Evolutionary conservation across 139 green algal species (phyloP), one percentile per base, ranked within the genome.

Genomic region (Yamagishiella unicocca): DNA sequence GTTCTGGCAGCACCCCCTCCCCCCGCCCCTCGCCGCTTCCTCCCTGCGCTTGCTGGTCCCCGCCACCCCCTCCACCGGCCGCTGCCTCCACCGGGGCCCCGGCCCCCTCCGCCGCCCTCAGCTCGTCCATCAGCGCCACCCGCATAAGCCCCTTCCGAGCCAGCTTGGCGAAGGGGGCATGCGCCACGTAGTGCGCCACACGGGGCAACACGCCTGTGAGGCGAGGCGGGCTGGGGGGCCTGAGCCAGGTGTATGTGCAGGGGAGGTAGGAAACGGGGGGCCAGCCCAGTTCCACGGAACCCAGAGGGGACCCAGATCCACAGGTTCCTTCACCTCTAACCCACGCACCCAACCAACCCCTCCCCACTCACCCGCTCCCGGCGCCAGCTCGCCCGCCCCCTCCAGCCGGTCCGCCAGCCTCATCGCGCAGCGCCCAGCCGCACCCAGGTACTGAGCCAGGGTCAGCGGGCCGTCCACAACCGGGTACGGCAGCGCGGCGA

Each of bases 91-190:
- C 62, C 8, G 62, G 4, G 62, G 62, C 62, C 58, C 38, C 14
- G 12, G 2, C 75, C 68, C 4, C 67, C 54, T 42, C 50, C 4
- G 35, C 55, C 4, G 24, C 40, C 27, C 84, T 53, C 50, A 90
- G 82, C 42, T 33, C 46, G 85, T 98, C 96, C 31, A 93, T 72
- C 72, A 95, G 91, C 22, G 92, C 76, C 8, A 98, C 83, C 27
- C 95, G 87, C 4, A 92, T 90, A 73, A 96, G 93, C 0, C 91
- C 93, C 88, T 97, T 97, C 35, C 94, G 92, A 76, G 96, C 92
- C 38, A 98, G 88, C 90, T 97, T 97, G 89, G 95, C 93, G 89
- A 95, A 97, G 22, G 96, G 96, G 2, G 93, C 77, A 76, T 98
- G 96, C 58, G 93, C 90, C 19, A 96, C 27, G 72, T 90, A 93